Evolutionary conservation across 805 yeast genomes (phyloP).

Genomic region (Starmerella apicola): DNA sequence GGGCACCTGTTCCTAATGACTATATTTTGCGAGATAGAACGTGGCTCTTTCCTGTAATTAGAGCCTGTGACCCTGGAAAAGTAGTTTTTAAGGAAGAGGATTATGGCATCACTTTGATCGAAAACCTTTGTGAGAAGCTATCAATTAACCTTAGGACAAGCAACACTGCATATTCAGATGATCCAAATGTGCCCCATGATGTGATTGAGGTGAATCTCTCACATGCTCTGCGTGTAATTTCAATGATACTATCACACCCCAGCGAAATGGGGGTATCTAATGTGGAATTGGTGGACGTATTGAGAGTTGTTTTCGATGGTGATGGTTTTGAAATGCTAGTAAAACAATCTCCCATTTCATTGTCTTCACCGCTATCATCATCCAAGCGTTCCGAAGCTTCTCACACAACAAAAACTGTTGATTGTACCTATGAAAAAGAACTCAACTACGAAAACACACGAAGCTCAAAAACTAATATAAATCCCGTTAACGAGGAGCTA

Average conservation of each 20-base stretch:
- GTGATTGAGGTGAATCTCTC: constrained; percentile 2
- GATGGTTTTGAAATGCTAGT: background rate
- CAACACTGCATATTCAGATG: background rate
- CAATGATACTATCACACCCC: constrained; percentile 8
- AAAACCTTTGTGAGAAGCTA: constrained; percentile 7
- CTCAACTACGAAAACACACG: background rate
- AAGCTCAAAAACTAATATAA: too few species aligned
- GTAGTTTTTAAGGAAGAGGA: constrained; percentile 7
- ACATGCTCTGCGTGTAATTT: background rate
- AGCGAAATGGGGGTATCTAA: constrained; percentile 2
- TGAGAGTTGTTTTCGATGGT: constrained; percentile 8
- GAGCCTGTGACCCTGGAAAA: constrained; percentile 17
- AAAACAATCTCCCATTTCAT: background rate
- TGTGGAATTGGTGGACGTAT: constrained; percentile 5
- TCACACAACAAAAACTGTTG: too few species aligned
- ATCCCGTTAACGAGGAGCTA: constrained; percentile 2
- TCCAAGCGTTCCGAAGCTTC: too few species aligned
- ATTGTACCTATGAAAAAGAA: background rate
- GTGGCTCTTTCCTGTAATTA: constrained; percentile 16
- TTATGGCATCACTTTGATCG: constrained; percentile 7
- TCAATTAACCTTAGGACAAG: constrained; percentile 3
- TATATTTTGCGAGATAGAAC: constrained; percentile 13
- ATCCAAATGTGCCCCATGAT: background rate
- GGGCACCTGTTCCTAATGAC: constrained; percentile 16
- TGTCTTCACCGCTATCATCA: background rate